Conservation (phyloP, 768 basidiomycete species). For the Ramaria rubella region DNA sequence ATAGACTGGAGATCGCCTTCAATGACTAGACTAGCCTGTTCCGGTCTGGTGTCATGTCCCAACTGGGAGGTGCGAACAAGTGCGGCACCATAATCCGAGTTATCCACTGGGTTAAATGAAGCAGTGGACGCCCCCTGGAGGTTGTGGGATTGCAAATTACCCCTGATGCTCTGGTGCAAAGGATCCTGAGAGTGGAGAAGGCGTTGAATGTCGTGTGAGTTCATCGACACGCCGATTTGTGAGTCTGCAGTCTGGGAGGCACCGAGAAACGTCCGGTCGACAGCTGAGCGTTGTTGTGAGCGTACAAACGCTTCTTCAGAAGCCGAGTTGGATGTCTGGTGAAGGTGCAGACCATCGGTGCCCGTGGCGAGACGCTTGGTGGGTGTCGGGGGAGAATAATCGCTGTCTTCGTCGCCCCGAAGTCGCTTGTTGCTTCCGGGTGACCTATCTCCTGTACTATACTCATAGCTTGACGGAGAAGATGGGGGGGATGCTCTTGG, state of each 20-base stretch:
- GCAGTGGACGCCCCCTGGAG: not conserved
- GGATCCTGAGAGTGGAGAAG: not conserved
- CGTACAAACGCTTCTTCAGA: not conserved
- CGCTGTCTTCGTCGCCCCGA: not conserved
- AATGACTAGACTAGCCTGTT: conserved; percentile 32
- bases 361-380: not conserved
- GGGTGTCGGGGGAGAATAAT: not conserved
- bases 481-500: not conserved
- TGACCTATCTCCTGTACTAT: not conserved
- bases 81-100: conserved; percentile 23
- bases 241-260: not conserved
- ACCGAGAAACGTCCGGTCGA: not conserved
- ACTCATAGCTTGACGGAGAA: not conserved
- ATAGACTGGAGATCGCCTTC: conserved; percentile 45
- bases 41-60: conserved; percentile 23
- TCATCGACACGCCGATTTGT: not conserved
- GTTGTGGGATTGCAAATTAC: not conserved
- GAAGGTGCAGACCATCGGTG: not conserved
- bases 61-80: conserved; percentile 17
- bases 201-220: not conserved
- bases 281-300: not conserved
- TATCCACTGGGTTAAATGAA: conserved; percentile 15
- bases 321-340: not conserved
- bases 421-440: not conserved
- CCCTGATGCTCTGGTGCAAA: not conserved